Evolutionary conservation across 2,329 filamentous ascomycete species (phyloP), one percentile per base, ranked within the genome.

Genomic region (Fusarium decemcellulare): DNA sequence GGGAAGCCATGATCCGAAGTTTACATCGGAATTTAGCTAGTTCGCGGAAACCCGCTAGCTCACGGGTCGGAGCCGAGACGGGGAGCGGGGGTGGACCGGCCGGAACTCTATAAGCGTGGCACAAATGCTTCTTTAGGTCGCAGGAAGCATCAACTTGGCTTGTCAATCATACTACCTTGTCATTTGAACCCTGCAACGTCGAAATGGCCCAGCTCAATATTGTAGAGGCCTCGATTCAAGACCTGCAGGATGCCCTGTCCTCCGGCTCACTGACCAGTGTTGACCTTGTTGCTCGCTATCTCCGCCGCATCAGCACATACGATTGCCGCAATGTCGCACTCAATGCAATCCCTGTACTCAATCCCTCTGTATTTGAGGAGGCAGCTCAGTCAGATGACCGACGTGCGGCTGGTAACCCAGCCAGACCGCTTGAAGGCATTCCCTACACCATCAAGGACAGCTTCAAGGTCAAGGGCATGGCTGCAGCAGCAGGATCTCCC

Each of bases 401-500:
- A 14, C 47, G 47, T 37, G 47, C 78, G 76, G 46, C 50, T 0
- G 65, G 65, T 2, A n/a, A 6, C 1, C 12, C 52, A 3, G 23
- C 59, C 5, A 34, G 62, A 1, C 23, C 44, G 1, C 77, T 89
- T 2, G 86, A 89, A 67, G 86, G 87, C 3, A 87, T 90, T 15
- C 86, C 87, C 0, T 88, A 81, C 69, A 87, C 86, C 0, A 79
- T 88, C 67, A 89, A 90, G 74, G 87, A 90, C 71, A 85, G 81
- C 71, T 88, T 85, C 78, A 88, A 85, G 68, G 82, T 86, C 39
- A 79, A 81, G 44, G 85, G 84, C 8, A 83, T 88, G 80, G 86
- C 82, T 0, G 83, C 85, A 7, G 85, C 86, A 0, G 77, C 81
- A 43, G 87, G 86, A 4, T 88, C 86, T 0, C 85, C 85, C 3